Evolutionary conservation across 2,329 filamentous ascomycete species (phyloP), one percentile per base, ranked within the genome.

Genomic region (Pseudocercospora crystallina): DNA sequence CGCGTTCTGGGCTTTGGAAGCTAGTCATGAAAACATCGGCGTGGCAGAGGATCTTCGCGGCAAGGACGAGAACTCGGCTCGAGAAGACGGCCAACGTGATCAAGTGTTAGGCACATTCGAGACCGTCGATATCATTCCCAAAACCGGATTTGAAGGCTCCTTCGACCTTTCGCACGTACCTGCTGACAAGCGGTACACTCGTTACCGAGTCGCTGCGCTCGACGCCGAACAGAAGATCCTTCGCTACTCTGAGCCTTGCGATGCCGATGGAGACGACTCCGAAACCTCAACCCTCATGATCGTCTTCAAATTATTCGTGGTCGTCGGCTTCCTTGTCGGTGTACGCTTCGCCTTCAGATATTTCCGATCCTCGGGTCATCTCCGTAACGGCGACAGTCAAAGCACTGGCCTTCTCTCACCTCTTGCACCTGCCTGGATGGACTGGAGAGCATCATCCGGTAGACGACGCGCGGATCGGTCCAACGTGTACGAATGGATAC

Each of bases 41-140:
- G 84, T 37, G 89, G 87, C 47, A 91, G 80, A 70, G 88, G 91
- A 61, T 89, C 84, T 13, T 90, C 90, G 43, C 83, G 83, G 54
- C 92, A 80, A 36, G 96, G 83, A 64, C 91, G 89, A 53, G 13
- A 38, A 39, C 9, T 47, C 44, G 13, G 37, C 47, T 13, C 36
- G 34, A 9, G 43, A 53, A 12, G n/a, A 45, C 10, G 15, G 9
- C 7, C 20, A 13, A 40, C 12, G 15, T 10, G 36, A 35, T 30
- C 2, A 13, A 8, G 43, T 33, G 7, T 33, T 39, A 10, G 20
- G 20, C 20, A 26, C 29, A 5, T 57, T 56, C 12, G 41, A 52
- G 26, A 53, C 35, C 15, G 47, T 64, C 34, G 57, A 58, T 35
- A 46, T 56, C n/a, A 39, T 60, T 5, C 46, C 51, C 5, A 61